Conservation (phyloP, 2,329 filamentous ascomycete genomes). For the Xylariaceae sp. region DNA sequence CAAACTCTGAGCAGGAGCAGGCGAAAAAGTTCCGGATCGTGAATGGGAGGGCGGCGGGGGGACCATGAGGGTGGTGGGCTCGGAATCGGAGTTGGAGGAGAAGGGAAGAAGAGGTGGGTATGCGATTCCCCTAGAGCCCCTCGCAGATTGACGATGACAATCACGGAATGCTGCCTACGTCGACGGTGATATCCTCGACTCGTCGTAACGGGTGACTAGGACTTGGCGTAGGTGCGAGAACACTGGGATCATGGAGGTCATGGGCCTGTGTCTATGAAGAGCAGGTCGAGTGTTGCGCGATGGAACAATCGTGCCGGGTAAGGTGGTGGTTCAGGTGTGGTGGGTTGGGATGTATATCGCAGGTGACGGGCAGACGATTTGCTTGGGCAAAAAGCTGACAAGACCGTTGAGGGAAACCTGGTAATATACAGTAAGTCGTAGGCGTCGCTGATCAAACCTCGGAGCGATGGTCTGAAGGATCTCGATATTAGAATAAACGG, state of each 20-base stretch:
- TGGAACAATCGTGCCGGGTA: not conserved
- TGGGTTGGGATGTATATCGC: not conserved
- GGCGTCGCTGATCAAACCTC: too few species aligned
- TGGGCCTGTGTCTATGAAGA: slow-evolving; percentile 30
- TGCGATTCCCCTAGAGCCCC: slow-evolving; percentile 35
- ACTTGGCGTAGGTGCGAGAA: slow-evolving; percentile 23
- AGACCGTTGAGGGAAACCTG: too few species aligned
- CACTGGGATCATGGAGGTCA: slow-evolving; percentile 30
- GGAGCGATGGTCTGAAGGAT: too few species aligned
- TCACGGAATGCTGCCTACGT: slow-evolving; percentile 19
- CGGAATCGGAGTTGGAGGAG: slow-evolving; percentile 12
- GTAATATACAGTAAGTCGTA: too few species aligned
- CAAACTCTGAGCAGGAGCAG: slow-evolving; percentile 59
- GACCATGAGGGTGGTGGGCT: slow-evolving; percentile 40
- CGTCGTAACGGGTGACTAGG: slow-evolving; percentile 1
- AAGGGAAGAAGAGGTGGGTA: slow-evolving; percentile 18
- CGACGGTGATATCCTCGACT: slow-evolving; percentile 9
- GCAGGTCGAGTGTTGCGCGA: not conserved
- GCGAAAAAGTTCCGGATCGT: slow-evolving; percentile 67
- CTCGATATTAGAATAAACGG: too few species aligned
- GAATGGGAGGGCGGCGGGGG: slow-evolving; percentile 41
- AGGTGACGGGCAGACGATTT: not conserved
- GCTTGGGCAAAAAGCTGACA: too few species aligned
- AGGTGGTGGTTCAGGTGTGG: not conserved
- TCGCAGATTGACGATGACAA: slow-evolving; percentile 29